Base-by-base conservation (phyloP, 2,329 filamentous ascomycete species). In the Sclerotinia sclerotiorum region DNA sequence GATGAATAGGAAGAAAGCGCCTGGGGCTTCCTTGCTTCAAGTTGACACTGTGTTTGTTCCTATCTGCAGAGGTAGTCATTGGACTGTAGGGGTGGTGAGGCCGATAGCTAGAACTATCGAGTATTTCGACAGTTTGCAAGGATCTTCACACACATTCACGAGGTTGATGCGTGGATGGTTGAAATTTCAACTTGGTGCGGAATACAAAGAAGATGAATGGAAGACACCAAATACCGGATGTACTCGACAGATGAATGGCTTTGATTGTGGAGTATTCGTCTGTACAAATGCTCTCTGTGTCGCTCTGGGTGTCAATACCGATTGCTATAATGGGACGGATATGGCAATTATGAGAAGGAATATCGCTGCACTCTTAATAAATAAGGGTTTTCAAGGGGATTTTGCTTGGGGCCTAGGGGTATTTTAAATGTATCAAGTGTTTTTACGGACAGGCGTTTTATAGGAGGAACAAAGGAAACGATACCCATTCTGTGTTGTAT, bases 231-330 rank as follows among this genome's bases (percentile, higher is more conserved):
- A 79, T n/a, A 81, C 84, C 56, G 77, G 79, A 21, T 85, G 85
- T 48, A 83, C 86, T 0, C 74, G 71, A 3, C 91, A 94, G 77
- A 82, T 79, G 35, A 94, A 94, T 74, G 84, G 84, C 1, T 87
- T 85, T 75, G 91, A 94, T 76, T 94, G 91, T 73, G 91, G 91
- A n/a, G 86, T 93, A 4, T 92, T 92, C 76, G 86, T 89, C 19
- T 87, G 92, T 72, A 86, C 90, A 24, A 94, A 94, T 74, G 88
- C 86, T 21, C 84, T 92, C 60, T 90, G 87, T 67, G 74, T 82
- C 44, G 78, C 82, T 3, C 77, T 79, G 21, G 81, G 79, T 0
- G 74, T 80, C 17, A 77, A 80, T 8, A 76, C 78, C 1, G 73
- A 73, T 11, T 79, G 80, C 39, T 88, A 90, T 69, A 73, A 77